A percentile compares a stretch with the other conserved stretches of the same genome.
Conservation (phyloP, 2,329 filamentous ascomycete genomes). For the Pyrenophora teres region DNA sequence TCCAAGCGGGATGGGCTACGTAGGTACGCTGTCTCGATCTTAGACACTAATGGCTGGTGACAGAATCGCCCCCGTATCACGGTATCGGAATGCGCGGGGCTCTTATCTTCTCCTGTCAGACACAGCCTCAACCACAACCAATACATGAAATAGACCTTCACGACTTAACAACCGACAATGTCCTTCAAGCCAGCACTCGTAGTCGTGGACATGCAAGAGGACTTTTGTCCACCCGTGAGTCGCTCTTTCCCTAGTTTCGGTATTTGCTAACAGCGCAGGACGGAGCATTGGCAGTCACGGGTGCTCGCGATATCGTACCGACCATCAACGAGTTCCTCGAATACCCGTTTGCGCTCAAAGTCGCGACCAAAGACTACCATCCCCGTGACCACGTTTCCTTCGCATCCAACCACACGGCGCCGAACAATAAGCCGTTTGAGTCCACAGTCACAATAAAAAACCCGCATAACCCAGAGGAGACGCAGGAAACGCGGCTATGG, state of each 20-base stretch:
- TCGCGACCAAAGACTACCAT: conserved; percentile 95
- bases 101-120: not conserved
- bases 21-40: conserved; percentile 2
- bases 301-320: conserved; percentile 71
- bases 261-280: conserved; percentile 58
- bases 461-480: conserved; percentile 65
- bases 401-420: conserved; percentile 71
- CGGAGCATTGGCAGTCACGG: conserved; percentile 80
- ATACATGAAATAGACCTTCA: not conserved
- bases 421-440: conserved; percentile 69
- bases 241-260: not conserved
- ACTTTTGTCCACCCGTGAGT: conserved; percentile 88
- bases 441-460: conserved; percentile 69
- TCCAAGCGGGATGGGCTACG: not conserved
- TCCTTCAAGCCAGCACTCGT: conserved; percentile 62
- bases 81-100: not conserved
- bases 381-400: conserved; percentile 85
- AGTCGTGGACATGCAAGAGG: conserved; percentile 88
- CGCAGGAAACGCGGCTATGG: conserved; percentile 76
- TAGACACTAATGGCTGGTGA: conserved; percentile 1
- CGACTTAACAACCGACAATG: conserved; percentile 18
- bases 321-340: conserved; percentile 75
- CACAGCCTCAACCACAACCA: not conserved
- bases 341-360: conserved; percentile 71
- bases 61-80: not conserved